Percentiles rank a stretch among this genome's conserved stretches.
These are phyloP conservation scores for Paracoccidioides lutzii DNA, from an alignment of 2,329 filamentous ascomycete species.

Conservation along the genomic window DNA sequence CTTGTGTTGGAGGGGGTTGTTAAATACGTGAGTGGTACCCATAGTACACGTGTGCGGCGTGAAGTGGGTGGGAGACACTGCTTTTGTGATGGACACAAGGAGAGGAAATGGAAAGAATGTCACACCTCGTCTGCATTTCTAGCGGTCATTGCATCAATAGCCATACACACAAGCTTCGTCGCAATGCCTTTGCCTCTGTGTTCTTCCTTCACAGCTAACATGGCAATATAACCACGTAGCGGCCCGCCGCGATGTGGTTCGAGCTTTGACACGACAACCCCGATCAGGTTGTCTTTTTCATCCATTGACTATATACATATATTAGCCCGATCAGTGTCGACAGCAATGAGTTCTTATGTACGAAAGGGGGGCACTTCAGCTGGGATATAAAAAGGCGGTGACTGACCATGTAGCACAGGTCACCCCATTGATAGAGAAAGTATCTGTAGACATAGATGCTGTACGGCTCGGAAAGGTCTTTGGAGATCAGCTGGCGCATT, in stretches of 20 bases:
- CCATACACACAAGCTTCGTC: conserved; percentile 73
- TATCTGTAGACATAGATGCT: conserved; percentile 99
- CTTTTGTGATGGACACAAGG: background rate
- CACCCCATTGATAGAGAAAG: conserved; percentile 93
- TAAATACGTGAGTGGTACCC: background rate
- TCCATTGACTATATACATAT: conserved; percentile 36
- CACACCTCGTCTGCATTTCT: conserved; percentile 67
- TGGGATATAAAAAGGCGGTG: background rate
- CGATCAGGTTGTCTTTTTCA: conserved; percentile 50
- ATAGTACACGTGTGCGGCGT: background rate
- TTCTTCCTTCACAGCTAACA: conserved; percentile 78
- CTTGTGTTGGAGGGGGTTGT: background rate
- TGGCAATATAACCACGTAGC: conserved; percentile 88
- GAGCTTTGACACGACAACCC: conserved; percentile 89
- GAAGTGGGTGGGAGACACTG: background rate
- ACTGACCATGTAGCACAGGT: conserved; percentile 85
- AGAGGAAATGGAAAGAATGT: background rate
- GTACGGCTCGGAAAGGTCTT: conserved; percentile 93
- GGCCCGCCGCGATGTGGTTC: conserved; percentile 80
- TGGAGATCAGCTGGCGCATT: conserved; percentile 86
- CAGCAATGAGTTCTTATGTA: background rate
- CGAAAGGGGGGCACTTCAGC: background rate
- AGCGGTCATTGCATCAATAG: conserved; percentile 80
- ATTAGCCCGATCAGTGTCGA: background rate
- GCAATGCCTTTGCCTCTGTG: conserved; percentile 79